These are phyloP conservation scores for Mortierella sp. DNA, from an alignment of 371 early-diverging fungal species.

Conservation along the genomic window DNA sequence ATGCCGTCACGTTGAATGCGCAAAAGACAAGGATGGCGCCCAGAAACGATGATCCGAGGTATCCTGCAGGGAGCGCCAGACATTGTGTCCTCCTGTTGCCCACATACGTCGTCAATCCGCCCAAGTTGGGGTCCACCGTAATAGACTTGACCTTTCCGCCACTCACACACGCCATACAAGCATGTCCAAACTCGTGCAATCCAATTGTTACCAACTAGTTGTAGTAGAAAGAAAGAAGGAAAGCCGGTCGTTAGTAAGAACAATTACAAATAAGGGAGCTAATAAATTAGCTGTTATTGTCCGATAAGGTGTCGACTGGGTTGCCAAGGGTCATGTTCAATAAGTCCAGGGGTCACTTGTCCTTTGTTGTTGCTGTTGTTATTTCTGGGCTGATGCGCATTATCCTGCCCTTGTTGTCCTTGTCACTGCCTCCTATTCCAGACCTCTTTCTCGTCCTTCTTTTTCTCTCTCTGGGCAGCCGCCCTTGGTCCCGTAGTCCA, in stretches of 20 bases:
- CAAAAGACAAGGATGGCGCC: conserved; percentile 94
- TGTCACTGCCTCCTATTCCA: background rate
- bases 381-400: conserved; percentile 9
- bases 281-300: background rate
- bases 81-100: conserved; percentile 81
- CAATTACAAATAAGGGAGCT: background rate
- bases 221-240: background rate
- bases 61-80: conserved; percentile 85
- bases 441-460: background rate
- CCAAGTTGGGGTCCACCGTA: conserved; percentile 92
- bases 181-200: conserved; percentile 89
- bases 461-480: background rate
- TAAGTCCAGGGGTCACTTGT: background rate
- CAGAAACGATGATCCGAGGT: conserved; percentile 82
- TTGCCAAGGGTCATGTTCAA: background rate
- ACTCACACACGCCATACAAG: conserved; percentile 84
- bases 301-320: background rate
- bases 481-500: background rate
- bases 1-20: conserved; percentile 89
- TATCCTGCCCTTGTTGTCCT: background rate
- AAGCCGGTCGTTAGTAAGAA: background rate
- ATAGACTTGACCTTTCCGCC: conserved; percentile 94
- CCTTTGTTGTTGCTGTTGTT: background rate
- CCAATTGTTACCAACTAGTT: conserved; percentile 81
- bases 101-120: conserved; percentile 80